These are phyloP conservation scores for Leccinellum albellum DNA, from an alignment of 768 basidiomycete species.

Conservation along the genomic window DNA sequence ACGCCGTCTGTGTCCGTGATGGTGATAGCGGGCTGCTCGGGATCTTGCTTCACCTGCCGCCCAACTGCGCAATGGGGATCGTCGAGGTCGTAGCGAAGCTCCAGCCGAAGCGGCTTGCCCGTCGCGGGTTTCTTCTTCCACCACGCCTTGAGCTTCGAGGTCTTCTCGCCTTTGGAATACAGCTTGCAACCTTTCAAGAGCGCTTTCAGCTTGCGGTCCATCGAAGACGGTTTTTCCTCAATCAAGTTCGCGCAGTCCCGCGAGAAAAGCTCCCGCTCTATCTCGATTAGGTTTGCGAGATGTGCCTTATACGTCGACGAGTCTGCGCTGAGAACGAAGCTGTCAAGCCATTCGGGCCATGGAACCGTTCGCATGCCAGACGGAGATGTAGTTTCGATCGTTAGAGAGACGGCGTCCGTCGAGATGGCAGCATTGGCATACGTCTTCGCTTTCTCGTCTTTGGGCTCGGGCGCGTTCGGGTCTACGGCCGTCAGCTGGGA, in stretches of 20 bases:
- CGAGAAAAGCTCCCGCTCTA: constrained; percentile 33
- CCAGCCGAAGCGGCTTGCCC: constrained; percentile 35
- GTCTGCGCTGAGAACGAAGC: constrained; percentile 33
- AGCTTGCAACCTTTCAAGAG: constrained; percentile 43
- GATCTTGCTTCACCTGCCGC: constrained; percentile 30
- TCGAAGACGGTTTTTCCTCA: constrained; percentile 25
- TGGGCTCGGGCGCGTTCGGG: constrained; percentile 9
- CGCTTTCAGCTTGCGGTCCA: constrained; percentile 40
- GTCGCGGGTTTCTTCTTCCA: constrained; percentile 53
- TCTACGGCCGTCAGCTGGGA: constrained; percentile 55
- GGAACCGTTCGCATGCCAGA: constrained; percentile 29
- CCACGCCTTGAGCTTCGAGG: constrained; percentile 60
- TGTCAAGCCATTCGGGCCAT: constrained; percentile 41
- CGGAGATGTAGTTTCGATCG: constrained; percentile 16
- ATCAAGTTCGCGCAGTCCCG: constrained; percentile 15
- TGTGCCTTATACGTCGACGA: constrained; percentile 35
- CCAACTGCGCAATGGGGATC: constrained; percentile 40
- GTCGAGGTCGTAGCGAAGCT: constrained; percentile 41
- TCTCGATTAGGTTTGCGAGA: constrained; percentile 33
- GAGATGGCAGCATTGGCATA: constrained; percentile 19
- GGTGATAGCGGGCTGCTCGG: constrained; percentile 14
- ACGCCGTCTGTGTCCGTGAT: constrained; percentile 24
- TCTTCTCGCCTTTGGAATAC: constrained; percentile 28
- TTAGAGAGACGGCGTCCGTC: constrained; percentile 16
- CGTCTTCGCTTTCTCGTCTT: constrained; percentile 15